Percentiles rank a stretch among this genome's conserved stretches.
Conservation (phyloP, 164 flowering plant genomes). For the Aristolochia contorta region DNA sequence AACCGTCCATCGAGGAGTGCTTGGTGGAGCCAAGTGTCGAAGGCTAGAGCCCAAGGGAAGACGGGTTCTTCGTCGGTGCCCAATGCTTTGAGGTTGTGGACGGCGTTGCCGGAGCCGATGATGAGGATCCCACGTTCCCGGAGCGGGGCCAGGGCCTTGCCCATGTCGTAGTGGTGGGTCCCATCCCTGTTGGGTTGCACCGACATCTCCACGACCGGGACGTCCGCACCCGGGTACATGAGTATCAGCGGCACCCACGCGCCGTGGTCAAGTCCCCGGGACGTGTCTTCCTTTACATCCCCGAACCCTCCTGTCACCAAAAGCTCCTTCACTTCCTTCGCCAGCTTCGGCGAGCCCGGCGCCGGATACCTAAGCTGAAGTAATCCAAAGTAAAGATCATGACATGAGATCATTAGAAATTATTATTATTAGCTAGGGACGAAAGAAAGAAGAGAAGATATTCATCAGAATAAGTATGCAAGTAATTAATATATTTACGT, state of each 20-base stretch:
- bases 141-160: slow-evolving; percentile 67
- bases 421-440: too few species aligned
- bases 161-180: slow-evolving; percentile 67
- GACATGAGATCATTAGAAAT: too few species aligned
- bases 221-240: slow-evolving; percentile 77
- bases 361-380: slow-evolving; percentile 74
- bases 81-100: slow-evolving; percentile 50
- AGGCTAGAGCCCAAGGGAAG: slow-evolving; percentile 59
- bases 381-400: too few species aligned
- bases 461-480: too few species aligned
- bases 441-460: too few species aligned
- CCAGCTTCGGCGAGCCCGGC: slow-evolving; percentile 69
- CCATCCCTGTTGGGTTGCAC: slow-evolving; percentile 45
- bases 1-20: slow-evolving; percentile 67
- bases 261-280: slow-evolving; percentile 85
- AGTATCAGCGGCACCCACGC: slow-evolving; percentile 85
- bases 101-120: slow-evolving; percentile 79
- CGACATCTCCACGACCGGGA: slow-evolving; percentile 77
- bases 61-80: slow-evolving; percentile 2
- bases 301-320: slow-evolving; percentile 36
- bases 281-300: slow-evolving; percentile 39
- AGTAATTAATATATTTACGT: too few species aligned
- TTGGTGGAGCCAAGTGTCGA: slow-evolving; percentile 68
- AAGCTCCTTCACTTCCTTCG: slow-evolving; percentile 52
- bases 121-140: slow-evolving; percentile 76